Conservation (phyloP, 371 early-diverging fungal species). For the Cokeromyces recurvatus region DNA sequence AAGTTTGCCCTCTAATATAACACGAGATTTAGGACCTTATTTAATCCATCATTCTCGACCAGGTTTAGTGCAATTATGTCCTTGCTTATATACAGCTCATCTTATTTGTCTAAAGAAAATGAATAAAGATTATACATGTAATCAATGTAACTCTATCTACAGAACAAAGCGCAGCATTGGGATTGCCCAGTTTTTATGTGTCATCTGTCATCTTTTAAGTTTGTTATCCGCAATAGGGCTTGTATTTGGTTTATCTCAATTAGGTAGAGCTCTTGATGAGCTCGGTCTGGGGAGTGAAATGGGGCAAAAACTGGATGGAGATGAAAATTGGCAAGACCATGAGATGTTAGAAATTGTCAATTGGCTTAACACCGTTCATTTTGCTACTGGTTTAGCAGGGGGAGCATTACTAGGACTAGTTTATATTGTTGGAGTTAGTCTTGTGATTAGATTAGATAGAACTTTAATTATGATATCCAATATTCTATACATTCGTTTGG, state of each 20-base stretch:
- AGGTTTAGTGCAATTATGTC: constrained; percentile 9
- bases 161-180: constrained; percentile 10
- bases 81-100: constrained; percentile 22
- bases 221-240: constrained; percentile 27
- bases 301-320: constrained; percentile 37
- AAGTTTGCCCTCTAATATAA: neutral
- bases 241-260: constrained; percentile 27
- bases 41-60: constrained; percentile 14
- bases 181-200: constrained; percentile 7
- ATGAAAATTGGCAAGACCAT: constrained; percentile 45
- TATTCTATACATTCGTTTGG: constrained; percentile 24
- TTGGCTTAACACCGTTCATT: constrained; percentile 38
- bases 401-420: constrained; percentile 37
- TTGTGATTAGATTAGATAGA: constrained; percentile 28
- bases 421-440: constrained; percentile 30
- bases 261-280: constrained; percentile 31
- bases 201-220: constrained; percentile 25
- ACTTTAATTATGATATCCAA: constrained; percentile 27
- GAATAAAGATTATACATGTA: constrained; percentile 9
- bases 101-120: constrained; percentile 15
- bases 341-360: constrained; percentile 31
- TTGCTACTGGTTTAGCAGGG: constrained; percentile 34
- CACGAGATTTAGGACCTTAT: constrained; percentile 15
- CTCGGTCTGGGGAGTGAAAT: constrained; percentile 33
- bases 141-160: constrained; percentile 22